A percentile compares a stretch with the other conserved stretches of the same genome.
These are phyloP conservation scores for Effrenium voratum DNA, from an alignment of 73 alveolate species.

Conservation along the genomic window DNA sequence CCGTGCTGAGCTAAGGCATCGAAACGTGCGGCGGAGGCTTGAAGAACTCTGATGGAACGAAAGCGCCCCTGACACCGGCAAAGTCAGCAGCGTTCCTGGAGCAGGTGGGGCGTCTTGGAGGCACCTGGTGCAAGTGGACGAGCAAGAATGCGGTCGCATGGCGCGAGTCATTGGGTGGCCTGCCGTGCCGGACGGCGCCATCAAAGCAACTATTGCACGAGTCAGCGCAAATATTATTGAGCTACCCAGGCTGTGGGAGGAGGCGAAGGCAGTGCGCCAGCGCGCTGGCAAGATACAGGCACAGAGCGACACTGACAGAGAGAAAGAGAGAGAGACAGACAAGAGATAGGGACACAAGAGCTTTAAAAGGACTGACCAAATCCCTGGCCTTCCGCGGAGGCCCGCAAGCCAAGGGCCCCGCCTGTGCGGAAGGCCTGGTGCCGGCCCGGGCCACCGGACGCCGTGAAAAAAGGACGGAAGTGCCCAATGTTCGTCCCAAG, in stretches of 20 bases:
- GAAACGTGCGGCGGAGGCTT: slow-evolving; percentile 36
- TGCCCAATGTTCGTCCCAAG: no score
- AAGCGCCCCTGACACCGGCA: slow-evolving; percentile 12
- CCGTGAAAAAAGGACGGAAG: no score
- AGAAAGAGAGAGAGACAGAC: neutral
- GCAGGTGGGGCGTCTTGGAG: slow-evolving; percentile 35
- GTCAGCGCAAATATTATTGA: neutral
- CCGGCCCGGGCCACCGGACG: no score
- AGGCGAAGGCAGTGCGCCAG: slow-evolving; percentile 18
- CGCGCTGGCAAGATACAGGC: neutral
- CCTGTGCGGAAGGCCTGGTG: no score
- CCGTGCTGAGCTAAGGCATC: neutral
- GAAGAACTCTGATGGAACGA: neutral
- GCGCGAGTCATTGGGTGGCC: no score
- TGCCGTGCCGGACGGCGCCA: no score
- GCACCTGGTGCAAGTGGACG: neutral
- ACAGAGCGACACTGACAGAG: neutral
- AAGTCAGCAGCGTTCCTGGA: slow-evolving; percentile 35
- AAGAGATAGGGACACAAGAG: no score
- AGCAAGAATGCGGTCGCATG: neutral
- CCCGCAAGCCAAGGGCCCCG: no score
- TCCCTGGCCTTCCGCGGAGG: no score
- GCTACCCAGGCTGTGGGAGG: slow-evolving; percentile 51
- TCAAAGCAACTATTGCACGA: no score
- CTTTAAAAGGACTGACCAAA: no score